Evolutionary conservation across 805 yeast genomes (phyloP).

Genomic region (Scheffersomyces ergatensis): DNA sequence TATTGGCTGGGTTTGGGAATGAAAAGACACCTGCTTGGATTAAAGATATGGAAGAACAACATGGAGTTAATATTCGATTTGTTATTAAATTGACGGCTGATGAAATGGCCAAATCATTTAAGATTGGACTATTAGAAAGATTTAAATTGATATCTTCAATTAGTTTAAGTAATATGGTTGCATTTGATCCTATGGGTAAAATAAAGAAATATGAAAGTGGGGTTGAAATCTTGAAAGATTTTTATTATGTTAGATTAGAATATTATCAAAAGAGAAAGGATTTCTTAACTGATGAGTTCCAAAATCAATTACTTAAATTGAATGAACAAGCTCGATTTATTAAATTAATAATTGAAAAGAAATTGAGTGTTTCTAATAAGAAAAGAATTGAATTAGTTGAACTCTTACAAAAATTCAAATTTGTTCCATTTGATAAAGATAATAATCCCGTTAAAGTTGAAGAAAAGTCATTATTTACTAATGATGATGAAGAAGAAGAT

Average conservation of each 20-base stretch:
- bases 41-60: conserved; percentile 93
- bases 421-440: conserved; percentile 72
- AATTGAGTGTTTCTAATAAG: conserved; percentile 71
- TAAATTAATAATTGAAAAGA: conserved; percentile 79
- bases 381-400: conserved; percentile 62
- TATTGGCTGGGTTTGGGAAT: conserved; percentile 72
- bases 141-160: conserved; percentile 74
- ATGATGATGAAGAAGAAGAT: conserved; percentile 30
- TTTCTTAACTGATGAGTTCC: conserved; percentile 61
- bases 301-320: conserved; percentile 71
- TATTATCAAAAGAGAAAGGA: conserved; percentile 91
- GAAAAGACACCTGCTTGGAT: conserved; percentile 83
- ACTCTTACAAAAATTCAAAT: conserved; percentile 60
- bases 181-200: conserved; percentile 87
- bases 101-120: conserved; percentile 78
- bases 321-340: conserved; percentile 87
- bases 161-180: conserved; percentile 85
- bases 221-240: conserved; percentile 78
- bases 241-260: conserved; percentile 81
- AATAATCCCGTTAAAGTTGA: conserved; percentile 59
- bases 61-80: conserved; percentile 76
- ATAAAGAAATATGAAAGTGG: conserved; percentile 78
- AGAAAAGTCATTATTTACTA: conserved; percentile 17
- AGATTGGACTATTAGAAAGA: conserved; percentile 77
- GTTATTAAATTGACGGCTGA: conserved; percentile 69